Evolutionary conservation across 2,329 filamentous ascomycete species (phyloP).

Genomic region (Botrytis pseudocinerea): DNA sequence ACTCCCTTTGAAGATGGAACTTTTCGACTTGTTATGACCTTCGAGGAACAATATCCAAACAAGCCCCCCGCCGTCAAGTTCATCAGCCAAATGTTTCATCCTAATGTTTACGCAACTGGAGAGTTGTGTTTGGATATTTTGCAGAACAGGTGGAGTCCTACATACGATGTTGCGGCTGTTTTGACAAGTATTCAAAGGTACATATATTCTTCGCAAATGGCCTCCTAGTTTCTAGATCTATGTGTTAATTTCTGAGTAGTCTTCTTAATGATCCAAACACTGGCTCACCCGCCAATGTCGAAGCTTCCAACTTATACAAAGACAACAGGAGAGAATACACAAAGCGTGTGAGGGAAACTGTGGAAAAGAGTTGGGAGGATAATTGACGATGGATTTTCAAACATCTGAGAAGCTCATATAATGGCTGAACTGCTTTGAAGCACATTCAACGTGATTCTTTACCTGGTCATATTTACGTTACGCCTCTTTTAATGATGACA

Average conservation of each 20-base stretch:
- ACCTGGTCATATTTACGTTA: slow-evolving; percentile 1
- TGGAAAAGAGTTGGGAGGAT: slow-evolving; percentile 99
- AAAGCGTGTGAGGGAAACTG: slow-evolving; percentile 91
- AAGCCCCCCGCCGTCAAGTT: slow-evolving; percentile 98
- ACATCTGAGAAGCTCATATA: slow-evolving; percentile 3
- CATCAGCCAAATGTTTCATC: slow-evolving; percentile 98
- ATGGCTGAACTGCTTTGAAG: slow-evolving; percentile 7
- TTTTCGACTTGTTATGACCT: slow-evolving; percentile 97
- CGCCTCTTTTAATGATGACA: slow-evolving; percentile 15
- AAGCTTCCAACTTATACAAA: slow-evolving; percentile 97
- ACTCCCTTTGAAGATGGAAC: slow-evolving; percentile 98
- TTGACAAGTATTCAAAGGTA: slow-evolving; percentile 97
- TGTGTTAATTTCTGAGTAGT: slow-evolving; percentile 53
- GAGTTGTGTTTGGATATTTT: slow-evolving; percentile 96
- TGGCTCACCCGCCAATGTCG: slow-evolving; percentile 95
- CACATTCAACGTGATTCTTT: slow-evolving; percentile 4
- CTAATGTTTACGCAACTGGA: slow-evolving; percentile 95
- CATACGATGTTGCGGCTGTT: slow-evolving; percentile 96
- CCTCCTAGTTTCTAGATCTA: neutral
- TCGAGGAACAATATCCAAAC: slow-evolving; percentile 98
- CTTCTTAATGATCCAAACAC: slow-evolving; percentile 97
- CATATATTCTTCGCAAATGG: slow-evolving; percentile 23
- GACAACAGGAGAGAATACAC: slow-evolving; percentile 96
- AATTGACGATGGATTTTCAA: slow-evolving; percentile 43
- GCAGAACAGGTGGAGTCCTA: slow-evolving; percentile 97